Percentiles rank a stretch among this genome's conserved stretches.
Conservation (phyloP, 192 early-diverging fungal species). For the Mortierella claussenii region DNA sequence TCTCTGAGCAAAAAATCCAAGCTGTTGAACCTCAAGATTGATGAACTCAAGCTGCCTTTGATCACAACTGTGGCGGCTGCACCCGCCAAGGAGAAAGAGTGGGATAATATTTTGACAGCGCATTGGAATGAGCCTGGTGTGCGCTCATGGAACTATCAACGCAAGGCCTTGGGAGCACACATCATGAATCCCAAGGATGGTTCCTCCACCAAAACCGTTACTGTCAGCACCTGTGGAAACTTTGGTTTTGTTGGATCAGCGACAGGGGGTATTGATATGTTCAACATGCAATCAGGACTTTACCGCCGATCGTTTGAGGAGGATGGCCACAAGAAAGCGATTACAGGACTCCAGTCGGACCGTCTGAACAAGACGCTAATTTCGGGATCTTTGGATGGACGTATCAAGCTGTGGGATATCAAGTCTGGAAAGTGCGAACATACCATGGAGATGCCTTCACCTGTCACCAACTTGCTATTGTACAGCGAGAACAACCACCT, state of each 20-base stretch:
- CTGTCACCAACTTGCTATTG: conserved; percentile 69
- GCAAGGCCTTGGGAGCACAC: conserved; percentile 79
- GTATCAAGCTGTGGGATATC: conserved; percentile 91
- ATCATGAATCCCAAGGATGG: conserved; percentile 71
- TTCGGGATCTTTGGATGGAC: conserved; percentile 83
- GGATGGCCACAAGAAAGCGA: conserved; percentile 80
- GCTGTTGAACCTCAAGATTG: conserved; percentile 62
- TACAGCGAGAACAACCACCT: conserved; percentile 82
- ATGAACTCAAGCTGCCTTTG: conserved; percentile 77
- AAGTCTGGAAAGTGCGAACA: conserved; percentile 68
- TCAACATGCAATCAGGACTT: conserved; percentile 95
- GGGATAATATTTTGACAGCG: conserved; percentile 93
- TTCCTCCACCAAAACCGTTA: conserved; percentile 69
- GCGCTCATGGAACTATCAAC: conserved; percentile 85
- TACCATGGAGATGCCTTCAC: conserved; percentile 72
- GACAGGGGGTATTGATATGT: conserved; percentile 85
- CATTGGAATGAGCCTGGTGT: conserved; percentile 80
- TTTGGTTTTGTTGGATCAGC: conserved; percentile 89
- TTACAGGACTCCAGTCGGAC: conserved; percentile 85
- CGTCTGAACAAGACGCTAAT: conserved; percentile 77
- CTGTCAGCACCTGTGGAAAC: conserved; percentile 91
- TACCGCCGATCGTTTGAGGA: conserved; percentile 74
- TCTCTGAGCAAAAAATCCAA: conserved; percentile 76
- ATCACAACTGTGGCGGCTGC: conserved; percentile 80
- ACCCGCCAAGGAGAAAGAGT: conserved; percentile 75